Base-by-base conservation (phyloP, 257 asterid genomes). In the Solanum appendiculatum region DNA sequence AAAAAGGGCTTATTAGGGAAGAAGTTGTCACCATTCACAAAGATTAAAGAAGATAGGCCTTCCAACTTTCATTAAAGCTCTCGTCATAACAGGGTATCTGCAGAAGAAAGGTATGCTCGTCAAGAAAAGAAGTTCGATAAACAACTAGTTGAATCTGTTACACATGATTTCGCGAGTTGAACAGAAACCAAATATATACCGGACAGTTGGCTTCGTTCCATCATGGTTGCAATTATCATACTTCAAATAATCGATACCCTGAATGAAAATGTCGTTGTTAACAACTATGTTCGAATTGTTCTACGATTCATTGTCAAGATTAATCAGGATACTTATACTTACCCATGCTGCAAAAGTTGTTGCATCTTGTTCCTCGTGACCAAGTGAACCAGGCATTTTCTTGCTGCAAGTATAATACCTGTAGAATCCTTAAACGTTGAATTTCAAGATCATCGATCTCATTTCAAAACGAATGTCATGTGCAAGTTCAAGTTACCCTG, bases 221-320 rank as follows among this genome's bases (percentile, higher is more conserved):
- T 88, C 96, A 15, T 84, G 96, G 93, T 91, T 86, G 83, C 99
- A 97, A 85, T 97, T 95, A 85, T 97, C 99, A 60, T 97, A 97
- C 93, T 95, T 97, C 91, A 97, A 89, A 72, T 95, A 97, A 92
- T 97, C 99, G 72, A 97, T 92, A 58, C 98, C 98, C 98, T 96
- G 93, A 74, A 90, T 29, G 29, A 68, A 82, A 86, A 81, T 13
- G 5, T 58, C 16, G 37, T 40, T 37, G 63, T 34, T 9, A 23
- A 70, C 87, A 46, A 48, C 85, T 31, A 81, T 11, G 0, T 48
- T 20, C 7, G 20, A 48, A 29, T 81, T 31, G 20, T 46, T 29
- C 0, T 10, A 81, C 54, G 40, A 36, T 13, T 40, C 39, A 40
- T 42, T 7, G 1, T 46, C 68, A 48, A 81, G 69, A 48, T 1